Base-by-base conservation (phyloP, 148 eudicot genomes). In the Pharnaceum exiguum region DNA sequence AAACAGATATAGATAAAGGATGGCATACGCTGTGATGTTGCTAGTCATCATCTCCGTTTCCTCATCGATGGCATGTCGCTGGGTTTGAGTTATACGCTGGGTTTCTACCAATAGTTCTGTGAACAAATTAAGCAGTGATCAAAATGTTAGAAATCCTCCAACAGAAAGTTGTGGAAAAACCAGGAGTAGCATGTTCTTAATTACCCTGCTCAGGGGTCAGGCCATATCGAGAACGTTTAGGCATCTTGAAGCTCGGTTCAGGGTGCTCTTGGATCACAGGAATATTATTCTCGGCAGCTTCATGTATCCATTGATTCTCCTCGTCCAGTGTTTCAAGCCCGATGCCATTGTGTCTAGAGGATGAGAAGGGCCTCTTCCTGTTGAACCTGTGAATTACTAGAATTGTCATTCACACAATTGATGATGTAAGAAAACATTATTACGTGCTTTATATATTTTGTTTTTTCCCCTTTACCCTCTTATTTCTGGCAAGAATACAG, bases 91-190 rank as follows among this genome's bases (percentile, higher is more conserved):
- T 59, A 81, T 78, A 70, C 78, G 94, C 24, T n/a, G n/a, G n/a
- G 98, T 85, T 78, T 93, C 90, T 22, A 88, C 79, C 70, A 85
- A 28, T 7, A 81, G 59, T 31, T 86, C 96, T 87, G 93, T 61
- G 57, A 51, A 62, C 36, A 33, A 10, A 16, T 35, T 21, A 15
- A 64, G 27, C 26, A 62, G 19, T 22, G 13, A 50, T 15, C 30
- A 43, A 19, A 39, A 21, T 66, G 33, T 25, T 15, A 3, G 13
- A 32, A 29, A 35, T 24, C 23, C 35, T 43, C 6, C 10, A 13
- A 16, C 10, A 3, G 2, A 44, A 1, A 10, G 10, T n/a, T 43
- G 13, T 17, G 16, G 36, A 23, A 29, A 6, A 10, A 46, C 5
- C 30, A 32, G n/a, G n/a, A 35, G 13, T 37, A 66, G 42, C 50